Evolutionary conservation across 768 basidiomycete species (phyloP).

Genomic region (Rhizopogon vinicolor): DNA sequence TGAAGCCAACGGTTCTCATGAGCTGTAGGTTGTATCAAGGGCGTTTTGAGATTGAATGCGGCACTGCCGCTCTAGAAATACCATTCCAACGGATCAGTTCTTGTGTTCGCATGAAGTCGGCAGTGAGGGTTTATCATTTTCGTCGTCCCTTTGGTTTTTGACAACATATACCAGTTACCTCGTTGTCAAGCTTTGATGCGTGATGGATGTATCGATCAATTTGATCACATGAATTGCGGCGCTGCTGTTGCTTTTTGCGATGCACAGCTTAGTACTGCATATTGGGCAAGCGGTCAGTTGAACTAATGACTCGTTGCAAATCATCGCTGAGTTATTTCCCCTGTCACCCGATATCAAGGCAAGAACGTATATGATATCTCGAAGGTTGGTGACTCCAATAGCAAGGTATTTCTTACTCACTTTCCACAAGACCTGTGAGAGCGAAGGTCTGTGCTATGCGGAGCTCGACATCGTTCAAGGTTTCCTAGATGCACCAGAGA

Average conservation of each 20-base stretch:
- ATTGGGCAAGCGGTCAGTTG: slow-evolving; percentile 32
- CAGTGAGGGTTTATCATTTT: slow-evolving; percentile 32
- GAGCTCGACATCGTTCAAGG: slow-evolving; percentile 35
- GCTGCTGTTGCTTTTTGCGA: slow-evolving; percentile 68
- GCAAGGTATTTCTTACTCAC: neutral
- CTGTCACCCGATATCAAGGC: slow-evolving; percentile 16
- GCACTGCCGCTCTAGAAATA: slow-evolving; percentile 42
- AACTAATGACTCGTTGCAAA: neutral
- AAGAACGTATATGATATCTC: slow-evolving; percentile 57
- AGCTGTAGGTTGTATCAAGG: slow-evolving; percentile 32
- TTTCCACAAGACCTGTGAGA: slow-evolving; percentile 16
- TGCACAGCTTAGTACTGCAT: slow-evolving; percentile 41
- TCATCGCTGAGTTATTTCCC: neutral
- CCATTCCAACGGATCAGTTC: slow-evolving; percentile 42
- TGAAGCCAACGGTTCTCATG: neutral
- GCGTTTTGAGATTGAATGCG: slow-evolving; percentile 47
- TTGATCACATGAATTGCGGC: slow-evolving; percentile 64
- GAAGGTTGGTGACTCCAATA: slow-evolving; percentile 28
- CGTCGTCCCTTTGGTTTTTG: neutral
- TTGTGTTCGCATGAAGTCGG: slow-evolving; percentile 48
- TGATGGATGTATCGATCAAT: slow-evolving; percentile 55
- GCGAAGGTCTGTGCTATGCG: slow-evolving; percentile 31
- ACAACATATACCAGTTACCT: slow-evolving; percentile 42
- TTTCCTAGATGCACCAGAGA: slow-evolving; percentile 43
- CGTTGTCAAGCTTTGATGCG: slow-evolving; percentile 58